Conservation (phyloP, 2,329 filamentous ascomycete species). For the Thelonectria rubi region DNA sequence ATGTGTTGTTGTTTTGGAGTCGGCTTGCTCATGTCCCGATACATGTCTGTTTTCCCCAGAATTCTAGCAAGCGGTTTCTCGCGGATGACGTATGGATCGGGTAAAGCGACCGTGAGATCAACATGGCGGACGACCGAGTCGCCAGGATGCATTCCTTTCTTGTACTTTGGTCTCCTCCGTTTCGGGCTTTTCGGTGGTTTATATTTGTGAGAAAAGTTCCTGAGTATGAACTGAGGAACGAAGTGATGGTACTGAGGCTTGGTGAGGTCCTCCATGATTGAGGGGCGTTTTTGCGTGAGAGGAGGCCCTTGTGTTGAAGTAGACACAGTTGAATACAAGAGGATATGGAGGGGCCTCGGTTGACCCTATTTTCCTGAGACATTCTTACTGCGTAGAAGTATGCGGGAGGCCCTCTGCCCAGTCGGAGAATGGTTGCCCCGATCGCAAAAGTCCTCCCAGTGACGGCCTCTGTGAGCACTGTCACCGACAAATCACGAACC, state of each 20-base stretch:
- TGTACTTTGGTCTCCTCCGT: background rate
- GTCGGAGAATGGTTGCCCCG: too few species aligned
- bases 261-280: too few species aligned
- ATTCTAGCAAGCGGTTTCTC: conserved; percentile 36
- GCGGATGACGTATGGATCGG: conserved; percentile 24
- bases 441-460: too few species aligned
- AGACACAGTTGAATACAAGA: too few species aligned
- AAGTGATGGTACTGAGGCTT: background rate
- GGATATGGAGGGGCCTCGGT: too few species aligned
- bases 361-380: too few species aligned
- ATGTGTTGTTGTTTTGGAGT: conserved; percentile 30
- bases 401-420: too few species aligned
- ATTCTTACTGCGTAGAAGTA: too few species aligned
- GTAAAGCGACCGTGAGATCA: conserved; percentile 21
- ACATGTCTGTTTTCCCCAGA: conserved; percentile 41
- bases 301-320: too few species aligned
- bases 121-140: conserved; percentile 41
- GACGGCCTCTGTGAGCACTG: too few species aligned
- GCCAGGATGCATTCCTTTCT: conserved; percentile 23
- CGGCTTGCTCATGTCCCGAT: conserved; percentile 32
- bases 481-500: too few species aligned
- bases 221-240: background rate
- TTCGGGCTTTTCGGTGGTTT: background rate
- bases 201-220: background rate
- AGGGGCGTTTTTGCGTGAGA: too few species aligned